Base-by-base conservation (phyloP, 169 alveolate genomes). In the Eimeria sp. region DNA sequence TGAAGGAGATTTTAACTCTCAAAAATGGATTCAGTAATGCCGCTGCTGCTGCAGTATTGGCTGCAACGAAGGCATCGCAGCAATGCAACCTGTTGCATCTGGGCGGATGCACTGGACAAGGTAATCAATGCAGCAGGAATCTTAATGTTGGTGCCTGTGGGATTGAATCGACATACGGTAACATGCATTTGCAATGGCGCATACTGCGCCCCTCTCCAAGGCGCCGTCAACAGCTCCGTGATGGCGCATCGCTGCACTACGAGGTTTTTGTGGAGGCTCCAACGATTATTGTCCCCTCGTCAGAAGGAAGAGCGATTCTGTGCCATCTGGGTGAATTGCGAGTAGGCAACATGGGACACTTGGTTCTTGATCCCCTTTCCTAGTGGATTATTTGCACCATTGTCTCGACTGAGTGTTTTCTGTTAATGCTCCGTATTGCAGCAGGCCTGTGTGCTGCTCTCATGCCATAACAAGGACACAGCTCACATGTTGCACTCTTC, bases 301-400 rank as follows among this genome's bases (percentile, higher is more conserved):
- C 80, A 40, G 93, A 61, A 10, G 93, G 93, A 43, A 61, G 65
- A 65, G 93, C 93, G 30, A 27, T 87, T 16, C 65, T 87, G 9
- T 87, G 93, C 61, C 93, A 63, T 87, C 82, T 87, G 30, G 93
- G 93, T 7, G 93, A 87, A 63, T 30, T 87, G 82, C 51, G 93
- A 57, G 93, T 87, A 78, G 40, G 88, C 88, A 49, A n/a, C 22
- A 49, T 47, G 0, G 40, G 40, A 34, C 40, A 34, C 40, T 34
- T 5, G 5, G 16, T 13, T 43, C 45, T 75, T 34, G 51, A 4
- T 40, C 40, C 0, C 34, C 34, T 40, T 16, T 30, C 57, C 18
- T 6, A 9, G 20, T n/a, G 54, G 27, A 14, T 73, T 20, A 34
- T 47, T 40, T 3, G 43, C 18, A 43, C 86, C 86, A 75, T 75